phyloP scores from a whole-genome alignment of 768 basidiomycete species.

The Coprinopsis marcescibilis region DNA sequence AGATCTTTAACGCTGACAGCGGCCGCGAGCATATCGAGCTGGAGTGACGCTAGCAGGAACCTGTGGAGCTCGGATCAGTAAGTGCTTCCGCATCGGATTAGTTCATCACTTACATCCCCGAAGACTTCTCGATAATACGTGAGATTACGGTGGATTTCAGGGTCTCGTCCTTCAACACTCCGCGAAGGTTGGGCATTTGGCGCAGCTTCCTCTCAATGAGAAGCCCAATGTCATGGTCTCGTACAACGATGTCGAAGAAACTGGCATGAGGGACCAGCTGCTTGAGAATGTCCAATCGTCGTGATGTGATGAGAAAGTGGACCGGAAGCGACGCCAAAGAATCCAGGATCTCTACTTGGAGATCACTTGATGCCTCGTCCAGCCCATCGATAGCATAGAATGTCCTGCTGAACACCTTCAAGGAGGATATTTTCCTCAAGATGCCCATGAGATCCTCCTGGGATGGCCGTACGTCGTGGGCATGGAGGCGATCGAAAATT shows the following conservation, averaged over 20 bases:
- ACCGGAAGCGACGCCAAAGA: not conserved
- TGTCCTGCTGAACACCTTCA: not conserved
- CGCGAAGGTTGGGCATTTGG: no score
- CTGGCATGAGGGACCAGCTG: not conserved
- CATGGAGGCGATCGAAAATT: no score
- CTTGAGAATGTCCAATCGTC: not conserved
- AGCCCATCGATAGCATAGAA: not conserved
- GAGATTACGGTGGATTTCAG: no score
- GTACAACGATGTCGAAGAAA: not conserved
- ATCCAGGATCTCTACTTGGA: not conserved
- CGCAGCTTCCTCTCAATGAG: no score
- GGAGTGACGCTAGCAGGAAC: not conserved
- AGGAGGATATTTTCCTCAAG: not conserved
- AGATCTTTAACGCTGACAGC: not conserved
- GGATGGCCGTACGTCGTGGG: no score
- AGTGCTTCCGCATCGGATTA: not conserved
- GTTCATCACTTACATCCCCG: slow-evolving; percentile 1
- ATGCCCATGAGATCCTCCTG: not conserved
- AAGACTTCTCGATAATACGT: slow-evolving; percentile 1
- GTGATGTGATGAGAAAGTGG: not conserved
- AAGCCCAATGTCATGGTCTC: not conserved
- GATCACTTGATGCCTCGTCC: not conserved
- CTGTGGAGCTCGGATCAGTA: not conserved
- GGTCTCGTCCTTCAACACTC: no score
- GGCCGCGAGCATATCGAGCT: not conserved